These are phyloP conservation scores for Trichoderma sp. DNA, from an alignment of 2,329 filamentous ascomycete genomes.

Conservation along the genomic window DNA sequence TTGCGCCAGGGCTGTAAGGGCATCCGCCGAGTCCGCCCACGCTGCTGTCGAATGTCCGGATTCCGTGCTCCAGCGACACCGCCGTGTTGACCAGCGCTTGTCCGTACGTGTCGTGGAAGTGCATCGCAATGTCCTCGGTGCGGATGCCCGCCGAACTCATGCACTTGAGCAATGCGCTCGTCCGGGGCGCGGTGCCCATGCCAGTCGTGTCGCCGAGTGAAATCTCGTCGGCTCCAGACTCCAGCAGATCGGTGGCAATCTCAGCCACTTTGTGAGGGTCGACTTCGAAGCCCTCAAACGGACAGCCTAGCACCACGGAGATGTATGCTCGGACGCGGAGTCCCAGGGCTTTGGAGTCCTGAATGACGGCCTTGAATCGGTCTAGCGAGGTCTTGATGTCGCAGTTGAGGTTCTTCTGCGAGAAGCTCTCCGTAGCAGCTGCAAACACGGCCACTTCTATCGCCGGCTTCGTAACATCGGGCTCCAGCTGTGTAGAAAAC, in stretches of 20 bases:
- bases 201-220: conserved; percentile 87
- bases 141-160: conserved; percentile 65
- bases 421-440: conserved; percentile 77
- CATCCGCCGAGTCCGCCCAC: conserved; percentile 81
- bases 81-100: conserved; percentile 81
- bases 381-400: conserved; percentile 69
- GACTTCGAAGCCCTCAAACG: conserved; percentile 66
- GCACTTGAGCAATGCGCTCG: conserved; percentile 60
- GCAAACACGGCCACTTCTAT: conserved; percentile 79
- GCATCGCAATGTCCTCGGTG: conserved; percentile 69
- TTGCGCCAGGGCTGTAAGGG: conserved; percentile 80
- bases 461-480: conserved; percentile 42
- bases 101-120: conserved; percentile 88
- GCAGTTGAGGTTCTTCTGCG: conserved; percentile 79
- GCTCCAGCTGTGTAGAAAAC: conserved; percentile 50
- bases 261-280: conserved; percentile 62
- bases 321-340: conserved; percentile 75
- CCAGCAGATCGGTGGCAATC: conserved; percentile 66
- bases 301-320: conserved; percentile 76
- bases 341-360: conserved; percentile 60
- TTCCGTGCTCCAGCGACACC: conserved; percentile 71
- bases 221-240: conserved; percentile 88
- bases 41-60: conserved; percentile 75
- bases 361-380: conserved; percentile 67
- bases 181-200: conserved; percentile 77